phyloP scores from a whole-genome alignment of 169 alveolate genomes.

The Plasmodium adleri region DNA sequence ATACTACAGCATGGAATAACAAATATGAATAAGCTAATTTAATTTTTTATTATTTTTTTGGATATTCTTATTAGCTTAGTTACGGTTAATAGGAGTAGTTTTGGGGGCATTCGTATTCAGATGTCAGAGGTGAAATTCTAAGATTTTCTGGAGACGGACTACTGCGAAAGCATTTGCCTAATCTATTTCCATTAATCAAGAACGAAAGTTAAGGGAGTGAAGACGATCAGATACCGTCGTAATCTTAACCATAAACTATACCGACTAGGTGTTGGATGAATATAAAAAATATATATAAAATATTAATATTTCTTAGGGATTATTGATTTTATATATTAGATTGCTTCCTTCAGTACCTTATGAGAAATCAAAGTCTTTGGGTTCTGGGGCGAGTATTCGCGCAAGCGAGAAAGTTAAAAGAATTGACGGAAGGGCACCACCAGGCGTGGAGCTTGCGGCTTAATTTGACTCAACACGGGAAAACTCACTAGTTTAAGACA shows the following conservation, averaged over 20 bases:
- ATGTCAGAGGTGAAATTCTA: conserved; percentile 94
- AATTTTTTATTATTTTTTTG: conserved; percentile 12
- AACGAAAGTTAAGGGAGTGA: conserved; percentile 94
- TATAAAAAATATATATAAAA: conserved; percentile 3
- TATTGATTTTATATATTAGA: conserved; percentile 57
- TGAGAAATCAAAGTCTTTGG: conserved; percentile 94
- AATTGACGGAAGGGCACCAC: conserved; percentile 95
- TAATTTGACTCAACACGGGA: conserved; percentile 94
- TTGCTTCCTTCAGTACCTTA: conserved; percentile 90
- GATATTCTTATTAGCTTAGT: conserved; percentile 79
- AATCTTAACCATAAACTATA: conserved; percentile 93
- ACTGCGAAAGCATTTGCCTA: conserved; percentile 94
- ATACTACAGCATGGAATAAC: conserved; percentile 87
- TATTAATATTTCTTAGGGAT: conserved; percentile 75
- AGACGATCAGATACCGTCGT: conserved; percentile 95
- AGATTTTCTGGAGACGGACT: conserved; percentile 92
- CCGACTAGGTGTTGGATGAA: conserved; percentile 87
- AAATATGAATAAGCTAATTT: conserved; percentile 79
- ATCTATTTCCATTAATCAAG: conserved; percentile 93
- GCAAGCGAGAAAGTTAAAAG: conserved; percentile 96
- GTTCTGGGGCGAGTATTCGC: conserved; percentile 96
- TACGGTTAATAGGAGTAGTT: conserved; percentile 91
- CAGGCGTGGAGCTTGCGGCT: conserved; percentile 95
- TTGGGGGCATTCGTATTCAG: conserved; percentile 94
- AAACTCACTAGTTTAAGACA: conserved; percentile 93